Base-by-base conservation (phyloP, 805 yeast genomes). In the Candida ficus region DNA sequence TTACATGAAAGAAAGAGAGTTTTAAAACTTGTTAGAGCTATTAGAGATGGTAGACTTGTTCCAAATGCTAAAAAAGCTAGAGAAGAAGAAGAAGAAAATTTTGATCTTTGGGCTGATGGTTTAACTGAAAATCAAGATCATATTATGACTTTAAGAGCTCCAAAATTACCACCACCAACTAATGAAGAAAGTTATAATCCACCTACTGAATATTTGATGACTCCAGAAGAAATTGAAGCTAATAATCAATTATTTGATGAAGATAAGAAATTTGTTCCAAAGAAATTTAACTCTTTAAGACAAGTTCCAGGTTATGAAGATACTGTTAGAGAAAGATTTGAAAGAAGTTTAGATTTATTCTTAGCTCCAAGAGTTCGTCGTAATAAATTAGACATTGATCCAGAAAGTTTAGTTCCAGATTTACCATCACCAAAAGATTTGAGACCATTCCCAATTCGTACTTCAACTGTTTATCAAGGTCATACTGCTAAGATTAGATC, bases 111-210 rank as follows among this genome's bases (percentile, higher is more conserved):
- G 99, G 81, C 75, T 17, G 86, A 81, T 52, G 77, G 79, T 36
- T 76, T 76, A 35, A 73, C 69, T 32, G 77, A 74, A 38, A 60
- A 71, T 4, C 64, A 66, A 28, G 95, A 89, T 56, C 96, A 90
- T 62, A 70, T 88, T 35, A 89, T 89, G 96, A 88, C 78, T 48
- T 69, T 91, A 53, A 78, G 96, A 58, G 99, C 99, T 13, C 99
- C 99, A 29, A 91, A 93, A 62, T 53, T 88, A 53, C 80, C 96
- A 13, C 98, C 97, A 27, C 99, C 99, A 43, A 87, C 97, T 1
- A 79, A 93, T 58, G 99, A 91, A 51, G 96, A 91, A 67, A 80
- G 93, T 54, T 93, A 93, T 63, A 93, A 93, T 59, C 99, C 99
- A 28, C 99, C 99, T 5, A 96, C 75, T 57, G 99, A 93, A 68